A percentile compares a stretch with the other conserved stretches of the same genome.
Conservation (phyloP, 2,329 filamentous ascomycete species). For the Aspergillus intermedius region DNA sequence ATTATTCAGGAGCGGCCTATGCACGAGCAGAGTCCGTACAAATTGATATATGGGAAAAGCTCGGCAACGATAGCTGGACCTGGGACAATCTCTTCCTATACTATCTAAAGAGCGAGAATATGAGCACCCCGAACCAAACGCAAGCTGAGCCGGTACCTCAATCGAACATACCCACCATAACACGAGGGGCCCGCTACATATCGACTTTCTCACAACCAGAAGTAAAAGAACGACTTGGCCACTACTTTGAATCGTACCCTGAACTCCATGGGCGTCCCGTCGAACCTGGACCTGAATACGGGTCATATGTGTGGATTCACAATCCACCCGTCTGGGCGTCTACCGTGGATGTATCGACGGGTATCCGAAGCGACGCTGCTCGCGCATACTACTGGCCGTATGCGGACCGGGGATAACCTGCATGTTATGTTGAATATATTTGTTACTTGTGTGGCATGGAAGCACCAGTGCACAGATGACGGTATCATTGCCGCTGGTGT, state of each 20-base stretch:
- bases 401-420: conserved; percentile 35
- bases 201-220: conserved; percentile 17
- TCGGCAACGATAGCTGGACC: conserved; percentile 26
- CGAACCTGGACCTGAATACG: conserved; percentile 38
- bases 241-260: conserved; percentile 30
- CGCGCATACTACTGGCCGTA: conserved; percentile 44
- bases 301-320: conserved; percentile 41
- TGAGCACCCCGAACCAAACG: conserved; percentile 14
- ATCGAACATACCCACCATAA: conserved; percentile 22
- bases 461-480: too few species aligned
- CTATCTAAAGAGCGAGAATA: conserved; percentile 22
- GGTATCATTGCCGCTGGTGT: too few species aligned
- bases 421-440: conserved; percentile 37
- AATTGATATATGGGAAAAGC: conserved; percentile 30
- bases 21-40: conserved; percentile 29
- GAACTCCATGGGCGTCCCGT: conserved; percentile 26
- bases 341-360: conserved; percentile 34
- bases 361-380: conserved; percentile 41
- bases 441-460: conserved; percentile 10
- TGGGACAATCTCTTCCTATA: conserved; percentile 26
- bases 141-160: conserved; percentile 16
- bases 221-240: conserved; percentile 12
- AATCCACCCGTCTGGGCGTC: conserved; percentile 37
- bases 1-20: conserved; percentile 29
- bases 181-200: conserved; percentile 19